Percentiles rank a stretch among this genome's conserved stretches.
Conservation (phyloP, 169 alveolate genomes). For the Plasmodium vivax region DNA sequence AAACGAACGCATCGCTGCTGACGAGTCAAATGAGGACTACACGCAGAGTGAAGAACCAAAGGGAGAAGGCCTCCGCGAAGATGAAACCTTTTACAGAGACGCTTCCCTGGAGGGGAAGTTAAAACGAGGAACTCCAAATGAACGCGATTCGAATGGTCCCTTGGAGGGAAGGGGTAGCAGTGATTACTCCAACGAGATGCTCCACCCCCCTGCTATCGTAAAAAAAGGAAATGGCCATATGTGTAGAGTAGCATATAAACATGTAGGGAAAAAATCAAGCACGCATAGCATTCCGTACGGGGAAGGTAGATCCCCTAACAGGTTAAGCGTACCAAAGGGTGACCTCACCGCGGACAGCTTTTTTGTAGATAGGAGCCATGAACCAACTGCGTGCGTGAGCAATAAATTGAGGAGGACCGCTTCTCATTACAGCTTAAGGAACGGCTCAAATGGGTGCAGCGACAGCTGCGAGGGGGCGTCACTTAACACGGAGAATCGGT, state of each 20-base stretch:
- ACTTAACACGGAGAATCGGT: neutral
- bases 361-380: neutral
- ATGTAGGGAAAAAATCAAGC: neutral
- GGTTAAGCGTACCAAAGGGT: neutral
- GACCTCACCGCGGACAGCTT: neutral
- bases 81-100: neutral
- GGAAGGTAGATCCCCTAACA: neutral
- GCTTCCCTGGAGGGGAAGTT: neutral
- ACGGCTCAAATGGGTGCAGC: neutral
- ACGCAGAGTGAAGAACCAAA: neutral
- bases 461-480: neutral
- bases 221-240: neutral
- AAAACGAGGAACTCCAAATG: neutral
- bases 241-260: neutral
- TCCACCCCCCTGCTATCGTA: neutral
- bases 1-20: neutral
- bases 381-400: neutral
- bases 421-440: slow-evolving; percentile 10
- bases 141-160: neutral
- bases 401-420: slow-evolving; percentile 1
- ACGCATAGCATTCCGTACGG: neutral
- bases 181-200: neutral
- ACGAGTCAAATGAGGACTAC: neutral
- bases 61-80: neutral
- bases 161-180: neutral